These are phyloP conservation scores for Amanita thiersii DNA, from an alignment of 768 basidiomycete species.

Conservation along the genomic window DNA sequence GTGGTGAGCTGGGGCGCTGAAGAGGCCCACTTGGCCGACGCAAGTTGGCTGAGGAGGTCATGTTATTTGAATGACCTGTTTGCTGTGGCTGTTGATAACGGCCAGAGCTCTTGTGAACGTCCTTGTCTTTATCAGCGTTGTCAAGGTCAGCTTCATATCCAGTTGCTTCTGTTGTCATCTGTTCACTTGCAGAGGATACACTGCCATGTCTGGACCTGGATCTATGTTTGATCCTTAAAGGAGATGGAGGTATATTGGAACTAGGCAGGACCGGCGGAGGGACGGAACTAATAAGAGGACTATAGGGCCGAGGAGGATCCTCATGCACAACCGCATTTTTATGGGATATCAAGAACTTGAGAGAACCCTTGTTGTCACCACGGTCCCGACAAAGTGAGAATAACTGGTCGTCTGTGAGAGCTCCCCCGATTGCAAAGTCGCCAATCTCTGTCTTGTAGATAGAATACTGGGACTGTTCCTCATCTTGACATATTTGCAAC, in stretches of 20 bases:
- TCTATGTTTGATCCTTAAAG: constrained; percentile 33
- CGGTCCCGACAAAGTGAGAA: constrained; percentile 62
- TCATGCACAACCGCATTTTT: constrained; percentile 56
- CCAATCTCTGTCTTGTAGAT: constrained; percentile 90
- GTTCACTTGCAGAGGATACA: constrained; percentile 63
- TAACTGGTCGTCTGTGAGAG: constrained; percentile 63
- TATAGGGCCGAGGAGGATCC: constrained; percentile 25
- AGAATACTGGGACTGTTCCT: constrained; percentile 60
- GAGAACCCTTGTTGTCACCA: constrained; percentile 71
- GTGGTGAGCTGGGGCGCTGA: constrained; percentile 28
- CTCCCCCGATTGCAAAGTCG: constrained; percentile 62
- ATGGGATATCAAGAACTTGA: constrained; percentile 80
- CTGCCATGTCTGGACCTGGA: constrained; percentile 61
- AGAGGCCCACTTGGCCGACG: constrained; percentile 8
- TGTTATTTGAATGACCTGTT: constrained; percentile 10
- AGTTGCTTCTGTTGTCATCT: constrained; percentile 38
- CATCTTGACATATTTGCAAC: constrained; percentile 81
- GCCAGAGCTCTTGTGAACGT: constrained; percentile 30
- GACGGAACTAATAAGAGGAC: constrained; percentile 17
- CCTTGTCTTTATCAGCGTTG: constrained; percentile 42
- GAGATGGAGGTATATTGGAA: constrained; percentile 34
- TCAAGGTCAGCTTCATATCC: constrained; percentile 75
- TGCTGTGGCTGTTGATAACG: constrained; percentile 21
- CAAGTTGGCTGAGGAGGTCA: neutral
- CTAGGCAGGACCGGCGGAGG: constrained; percentile 28